Conservation (phyloP, 495 filamentous ascomycete species). For the Apiosordaria backusii region DNA sequence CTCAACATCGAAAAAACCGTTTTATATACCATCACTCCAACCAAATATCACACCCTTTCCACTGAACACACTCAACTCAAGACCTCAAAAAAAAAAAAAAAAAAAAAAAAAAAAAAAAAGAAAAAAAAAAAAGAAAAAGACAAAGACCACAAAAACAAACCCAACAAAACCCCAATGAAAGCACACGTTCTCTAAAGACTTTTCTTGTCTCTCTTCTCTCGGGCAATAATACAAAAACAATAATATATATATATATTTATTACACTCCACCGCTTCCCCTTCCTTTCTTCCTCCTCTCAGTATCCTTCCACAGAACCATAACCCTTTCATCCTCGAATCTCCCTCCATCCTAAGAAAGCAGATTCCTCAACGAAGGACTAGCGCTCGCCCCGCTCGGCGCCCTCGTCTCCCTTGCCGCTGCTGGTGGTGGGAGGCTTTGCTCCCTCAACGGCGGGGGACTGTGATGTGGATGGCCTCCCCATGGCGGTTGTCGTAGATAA, state of each 20-base stretch:
- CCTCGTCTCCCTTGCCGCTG: slow-evolving; percentile 35
- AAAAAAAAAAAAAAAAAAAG: neutral
- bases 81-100: neutral
- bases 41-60: neutral
- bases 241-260: neutral
- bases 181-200: neutral
- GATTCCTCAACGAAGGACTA: slow-evolving; percentile 70
- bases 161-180: too few relatives aligned
- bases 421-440: slow-evolving; percentile 23
- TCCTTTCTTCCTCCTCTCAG: slow-evolving; percentile 1
- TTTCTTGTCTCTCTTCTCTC: neutral
- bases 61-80: neutral
- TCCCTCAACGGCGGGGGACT: slow-evolving; percentile 26
- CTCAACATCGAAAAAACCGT: neutral
- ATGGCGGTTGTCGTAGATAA: slow-evolving; percentile 32
- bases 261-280: neutral
- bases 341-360: slow-evolving; percentile 54
- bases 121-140: slow-evolving; percentile 1
- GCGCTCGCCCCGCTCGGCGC: slow-evolving; percentile 63
- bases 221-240: neutral
- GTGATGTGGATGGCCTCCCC: slow-evolving; percentile 2
- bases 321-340: neutral
- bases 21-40: neutral
- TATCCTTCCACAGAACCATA: neutral
- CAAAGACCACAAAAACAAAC: too few relatives aligned